Percentiles rank a stretch among this genome's conserved stretches.
These are phyloP conservation scores for Steccherinum ochraceum DNA, from an alignment of 768 basidiomycete genomes.

Conservation along the genomic window DNA sequence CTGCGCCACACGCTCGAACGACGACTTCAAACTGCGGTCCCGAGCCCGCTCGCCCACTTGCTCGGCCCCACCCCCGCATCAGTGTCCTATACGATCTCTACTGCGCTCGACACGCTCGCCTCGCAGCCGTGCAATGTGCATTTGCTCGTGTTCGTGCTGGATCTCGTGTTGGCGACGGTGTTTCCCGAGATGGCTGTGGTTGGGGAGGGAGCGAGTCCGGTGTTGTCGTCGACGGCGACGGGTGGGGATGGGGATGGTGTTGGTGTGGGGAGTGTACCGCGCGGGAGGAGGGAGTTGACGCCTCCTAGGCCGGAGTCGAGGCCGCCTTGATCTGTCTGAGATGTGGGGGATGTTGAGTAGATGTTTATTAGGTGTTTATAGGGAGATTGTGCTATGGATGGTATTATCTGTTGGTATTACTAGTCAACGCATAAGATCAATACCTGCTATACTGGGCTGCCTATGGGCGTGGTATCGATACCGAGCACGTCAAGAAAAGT, in stretches of 20 bases:
- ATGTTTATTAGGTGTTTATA: too few species aligned
- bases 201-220: background rate
- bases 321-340: conserved; percentile 4
- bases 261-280: background rate
- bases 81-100: conserved; percentile 36
- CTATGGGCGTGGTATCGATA: too few species aligned
- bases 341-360: background rate
- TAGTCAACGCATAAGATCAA: too few species aligned
- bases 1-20: conserved; percentile 38
- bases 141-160: conserved; percentile 66
- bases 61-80: conserved; percentile 46
- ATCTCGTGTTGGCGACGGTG: conserved; percentile 59
- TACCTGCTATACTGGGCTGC: too few species aligned
- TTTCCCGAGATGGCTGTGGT: conserved; percentile 62
- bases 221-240: too few species aligned
- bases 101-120: conserved; percentile 54
- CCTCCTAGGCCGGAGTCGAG: conserved; percentile 11
- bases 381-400: too few species aligned
- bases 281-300: conserved; percentile 6
- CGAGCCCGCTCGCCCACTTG: conserved; percentile 36
- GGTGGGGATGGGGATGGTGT: background rate
- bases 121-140: conserved; percentile 73
- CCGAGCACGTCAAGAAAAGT: too few species aligned
- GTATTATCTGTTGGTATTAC: too few species aligned
- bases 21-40: too few species aligned